Conservation (phyloP, 2,329 filamentous ascomycete genomes). For the Achaetomium macrosporum region DNA sequence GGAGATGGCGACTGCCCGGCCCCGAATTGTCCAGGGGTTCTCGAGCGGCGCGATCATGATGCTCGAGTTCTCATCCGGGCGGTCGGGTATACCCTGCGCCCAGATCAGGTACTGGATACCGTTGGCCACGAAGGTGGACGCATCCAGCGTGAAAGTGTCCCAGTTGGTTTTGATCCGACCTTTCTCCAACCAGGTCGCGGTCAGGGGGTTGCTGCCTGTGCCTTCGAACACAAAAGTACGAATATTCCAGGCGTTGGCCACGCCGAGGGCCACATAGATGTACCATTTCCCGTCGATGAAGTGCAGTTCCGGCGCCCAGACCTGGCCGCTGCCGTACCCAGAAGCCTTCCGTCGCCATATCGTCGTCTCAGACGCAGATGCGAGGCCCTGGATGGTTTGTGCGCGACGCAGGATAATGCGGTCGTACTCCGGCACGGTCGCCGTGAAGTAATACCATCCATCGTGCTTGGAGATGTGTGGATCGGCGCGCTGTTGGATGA, state of each 20-base stretch:
- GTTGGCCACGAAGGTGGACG: slow-evolving; percentile 26
- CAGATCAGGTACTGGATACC: slow-evolving; percentile 28
- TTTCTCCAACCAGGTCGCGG: slow-evolving; percentile 28
- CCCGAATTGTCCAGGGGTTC: slow-evolving; percentile 28
- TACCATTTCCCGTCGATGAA: slow-evolving; percentile 46
- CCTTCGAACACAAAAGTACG: slow-evolving; percentile 28
- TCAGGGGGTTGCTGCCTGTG: slow-evolving; percentile 26
- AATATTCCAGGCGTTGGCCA: slow-evolving; percentile 22
- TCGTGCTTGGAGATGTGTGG: slow-evolving; percentile 29
- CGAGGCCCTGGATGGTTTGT: slow-evolving; percentile 16
- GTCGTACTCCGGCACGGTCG: slow-evolving; percentile 23
- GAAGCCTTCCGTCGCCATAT: slow-evolving; percentile 35
- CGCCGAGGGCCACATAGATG: slow-evolving; percentile 40
- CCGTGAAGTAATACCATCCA: slow-evolving; percentile 23
- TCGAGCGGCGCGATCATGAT: slow-evolving; percentile 25
- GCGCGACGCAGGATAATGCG: slow-evolving; percentile 21
- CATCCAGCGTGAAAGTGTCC: slow-evolving; percentile 30
- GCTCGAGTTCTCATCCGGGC: slow-evolving; percentile 22
- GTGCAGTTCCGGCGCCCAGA: slow-evolving; percentile 54
- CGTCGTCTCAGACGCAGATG: slow-evolving; percentile 20
- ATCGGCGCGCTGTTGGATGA: slow-evolving; percentile 28
- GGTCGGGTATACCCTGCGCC: slow-evolving; percentile 27
- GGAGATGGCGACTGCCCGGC: slow-evolving; percentile 19
- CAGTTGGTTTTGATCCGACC: slow-evolving; percentile 27
- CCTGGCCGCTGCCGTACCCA: slow-evolving; percentile 37